Base-by-base conservation (phyloP, 2,329 filamentous ascomycete genomes). In the Ophiostoma himal-ulmi region DNA sequence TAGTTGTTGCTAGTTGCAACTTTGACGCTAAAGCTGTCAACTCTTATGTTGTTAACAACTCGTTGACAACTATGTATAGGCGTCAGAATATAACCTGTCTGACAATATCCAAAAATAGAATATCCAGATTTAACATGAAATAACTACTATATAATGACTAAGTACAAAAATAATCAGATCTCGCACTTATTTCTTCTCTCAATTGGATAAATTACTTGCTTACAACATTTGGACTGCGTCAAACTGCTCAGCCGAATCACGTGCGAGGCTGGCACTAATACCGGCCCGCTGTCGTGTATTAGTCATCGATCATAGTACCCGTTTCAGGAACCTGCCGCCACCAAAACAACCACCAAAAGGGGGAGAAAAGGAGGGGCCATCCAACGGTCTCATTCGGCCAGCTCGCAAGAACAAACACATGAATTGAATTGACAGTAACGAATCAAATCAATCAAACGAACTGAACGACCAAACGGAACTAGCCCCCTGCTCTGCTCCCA, bases 331-430 rank as follows among this genome's bases (percentile, higher is more conserved):
- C 60, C 30, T 5, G 60, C 11, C 34, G 36, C 44, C 44, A 48
- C 44, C 44, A 48, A 48, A 48, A 48, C 44, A n/a, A 34, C 30
- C 34, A 57, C 60, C 30, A 65, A 65, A 65, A 37, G 36, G 62
- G 62, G 62, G 62, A 39, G 36, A 65, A 37, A 64, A 65, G 34
- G 62, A 65, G 62, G 62, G 62, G 62, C 34, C 62, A 65, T 39
- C 34, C 62, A 37, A 65, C 62, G 62, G 62, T 65, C 60, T 22
- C 48, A 54, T 54, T 54, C n/a, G 48, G 52, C n/a, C 2, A 30
- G 30, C 30, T 30, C n/a, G 52, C 52, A n/a, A 13, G 52, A 22
- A 57, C n/a, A 20, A n/a, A 20, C 44, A 48, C 52, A 57, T 57
- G 52, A 57, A 57, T 26, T 26, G 52, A 10, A 57, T 48, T 48